Evolutionary conservation across 176 grass and related monocot species (phyloP).

Genomic region (Oryza rufipogon): DNA sequence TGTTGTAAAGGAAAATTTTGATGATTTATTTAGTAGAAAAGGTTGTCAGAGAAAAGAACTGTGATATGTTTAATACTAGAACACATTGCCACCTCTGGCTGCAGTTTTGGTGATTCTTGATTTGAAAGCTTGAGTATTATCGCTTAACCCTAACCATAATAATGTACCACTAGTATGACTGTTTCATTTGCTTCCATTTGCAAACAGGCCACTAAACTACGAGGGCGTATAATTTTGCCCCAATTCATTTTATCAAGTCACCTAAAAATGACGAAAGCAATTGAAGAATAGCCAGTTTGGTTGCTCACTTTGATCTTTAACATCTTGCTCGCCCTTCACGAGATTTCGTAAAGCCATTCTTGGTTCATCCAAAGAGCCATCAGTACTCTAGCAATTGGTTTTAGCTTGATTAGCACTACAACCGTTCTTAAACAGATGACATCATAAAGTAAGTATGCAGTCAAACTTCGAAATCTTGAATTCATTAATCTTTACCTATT

Average conservation of each 20-base stretch:
- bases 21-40: conserved; percentile 28
- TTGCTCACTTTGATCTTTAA: background rate
- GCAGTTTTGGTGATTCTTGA: background rate
- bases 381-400: background rate
- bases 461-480: background rate
- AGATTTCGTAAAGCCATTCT: background rate
- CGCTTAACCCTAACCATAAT: too few relatives aligned
- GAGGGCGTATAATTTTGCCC: background rate
- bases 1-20: conserved; percentile 28
- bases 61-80: background rate
- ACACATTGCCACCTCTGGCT: background rate
- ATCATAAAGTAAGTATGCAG: background rate
- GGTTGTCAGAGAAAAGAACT: background rate
- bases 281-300: background rate
- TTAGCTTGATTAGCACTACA: background rate
- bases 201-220: background rate
- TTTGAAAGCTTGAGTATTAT: too few relatives aligned
- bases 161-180: background rate
- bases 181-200: background rate
- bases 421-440: background rate
- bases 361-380: background rate
- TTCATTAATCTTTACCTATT: background rate
- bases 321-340: background rate
- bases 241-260: background rate
- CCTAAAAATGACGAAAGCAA: background rate